Conservation (phyloP, 2,329 filamentous ascomycete genomes). For the Ophiocordyceps camponoti-floridani region DNA sequence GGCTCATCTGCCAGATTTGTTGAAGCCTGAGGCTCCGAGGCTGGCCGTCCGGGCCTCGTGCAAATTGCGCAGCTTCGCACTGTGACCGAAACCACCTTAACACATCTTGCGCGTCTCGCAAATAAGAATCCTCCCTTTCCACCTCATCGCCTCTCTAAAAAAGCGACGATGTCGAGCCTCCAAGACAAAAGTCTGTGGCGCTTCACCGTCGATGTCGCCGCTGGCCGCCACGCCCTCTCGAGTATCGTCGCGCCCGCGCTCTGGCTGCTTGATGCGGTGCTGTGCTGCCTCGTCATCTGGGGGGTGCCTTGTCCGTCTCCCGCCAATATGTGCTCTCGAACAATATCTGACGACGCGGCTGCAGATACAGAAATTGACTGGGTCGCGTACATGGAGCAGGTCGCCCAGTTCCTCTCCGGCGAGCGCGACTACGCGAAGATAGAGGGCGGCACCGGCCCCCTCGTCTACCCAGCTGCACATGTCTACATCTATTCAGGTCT, state of each 20-base stretch:
- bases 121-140: neutral
- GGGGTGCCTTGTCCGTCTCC: slow-evolving; percentile 59
- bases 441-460: slow-evolving; percentile 72
- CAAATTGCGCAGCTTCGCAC: too few species aligned
- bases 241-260: slow-evolving; percentile 39
- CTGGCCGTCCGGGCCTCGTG: too few species aligned
- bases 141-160: neutral
- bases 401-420: slow-evolving; percentile 60
- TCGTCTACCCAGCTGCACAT: slow-evolving; percentile 89
- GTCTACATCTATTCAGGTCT: slow-evolving; percentile 78
- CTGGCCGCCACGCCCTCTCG: slow-evolving; percentile 30
- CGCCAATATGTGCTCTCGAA: neutral
- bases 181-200: slow-evolving; percentile 9
- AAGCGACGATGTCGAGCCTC: slow-evolving; percentile 11
- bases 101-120: neutral
- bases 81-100: too few species aligned
- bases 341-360: neutral
- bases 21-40: too few species aligned
- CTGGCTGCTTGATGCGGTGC: slow-evolving; percentile 48
- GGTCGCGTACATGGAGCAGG: slow-evolving; percentile 91
- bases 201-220: slow-evolving; percentile 23
- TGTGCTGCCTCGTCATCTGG: slow-evolving; percentile 61
- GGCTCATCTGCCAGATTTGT: too few species aligned
- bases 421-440: slow-evolving; percentile 81
- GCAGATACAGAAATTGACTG: slow-evolving; percentile 94